phyloP scores from a whole-genome alignment of 495 filamentous ascomycete species.

The Tuber aestivum region DNA sequence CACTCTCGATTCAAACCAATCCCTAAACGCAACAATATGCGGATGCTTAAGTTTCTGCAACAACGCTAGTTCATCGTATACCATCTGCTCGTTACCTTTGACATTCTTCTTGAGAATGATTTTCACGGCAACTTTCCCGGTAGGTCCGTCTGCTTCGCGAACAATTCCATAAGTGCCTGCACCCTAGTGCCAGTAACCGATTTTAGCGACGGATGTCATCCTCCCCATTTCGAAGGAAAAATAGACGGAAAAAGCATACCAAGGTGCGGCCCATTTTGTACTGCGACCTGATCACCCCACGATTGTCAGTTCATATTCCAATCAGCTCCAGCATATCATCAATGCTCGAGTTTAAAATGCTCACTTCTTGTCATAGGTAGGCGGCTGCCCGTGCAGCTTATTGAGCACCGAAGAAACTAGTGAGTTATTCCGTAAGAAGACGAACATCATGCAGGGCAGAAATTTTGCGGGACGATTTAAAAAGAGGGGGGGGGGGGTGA shows the following conservation, averaged over 20 bases:
- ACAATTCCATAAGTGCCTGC: slow-evolving; percentile 99
- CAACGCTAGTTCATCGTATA: slow-evolving; percentile 93
- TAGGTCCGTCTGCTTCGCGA: slow-evolving; percentile 76
- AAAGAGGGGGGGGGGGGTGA: slow-evolving; percentile 4
- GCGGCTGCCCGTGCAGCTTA: slow-evolving; percentile 94
- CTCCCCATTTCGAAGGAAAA: background rate
- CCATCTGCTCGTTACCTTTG: slow-evolving; percentile 95
- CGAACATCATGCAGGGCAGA: slow-evolving; percentile 17
- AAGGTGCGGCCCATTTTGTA: slow-evolving; percentile 91
- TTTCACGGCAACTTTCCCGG: slow-evolving; percentile 90
- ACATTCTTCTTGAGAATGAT: slow-evolving; percentile 99
- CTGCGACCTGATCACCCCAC: slow-evolving; percentile 54
- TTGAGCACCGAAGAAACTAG: slow-evolving; percentile 88
- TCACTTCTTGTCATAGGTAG: slow-evolving; percentile 97
- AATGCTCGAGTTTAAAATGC: slow-evolving; percentile 24
- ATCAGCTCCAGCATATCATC: background rate
- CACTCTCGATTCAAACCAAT: slow-evolving; percentile 97
- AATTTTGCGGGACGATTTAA: slow-evolving; percentile 13
- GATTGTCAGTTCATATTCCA: slow-evolving; percentile 14
- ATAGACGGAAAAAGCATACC: slow-evolving; percentile 20
- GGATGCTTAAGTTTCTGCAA: slow-evolving; percentile 84
- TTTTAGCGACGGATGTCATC: slow-evolving; percentile 9
- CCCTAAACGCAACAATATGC: slow-evolving; percentile 94
- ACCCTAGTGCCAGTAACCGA: slow-evolving; percentile 46
- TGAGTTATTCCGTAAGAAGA: slow-evolving; percentile 42